phyloP scores from a whole-genome alignment of 345 rosid genomes.

The Pistacia integerrima region DNA sequence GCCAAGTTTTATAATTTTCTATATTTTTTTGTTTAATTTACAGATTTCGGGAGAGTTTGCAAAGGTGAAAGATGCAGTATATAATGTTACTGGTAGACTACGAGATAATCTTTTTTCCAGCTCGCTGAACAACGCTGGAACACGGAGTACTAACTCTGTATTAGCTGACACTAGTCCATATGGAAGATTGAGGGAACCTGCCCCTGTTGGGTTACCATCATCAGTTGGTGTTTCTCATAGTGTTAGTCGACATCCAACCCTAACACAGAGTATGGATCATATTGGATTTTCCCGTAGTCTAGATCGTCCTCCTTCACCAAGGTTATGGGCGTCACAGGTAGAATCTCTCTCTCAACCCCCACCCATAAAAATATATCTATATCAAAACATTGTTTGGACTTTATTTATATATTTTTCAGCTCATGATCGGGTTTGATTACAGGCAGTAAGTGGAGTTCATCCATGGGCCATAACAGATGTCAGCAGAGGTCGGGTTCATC shows the following conservation, averaged over 20 bases:
- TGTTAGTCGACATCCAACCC: slow-evolving; percentile 33
- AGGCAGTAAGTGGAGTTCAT: slow-evolving; percentile 46
- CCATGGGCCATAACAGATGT: slow-evolving; percentile 48
- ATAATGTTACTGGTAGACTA: slow-evolving; percentile 73
- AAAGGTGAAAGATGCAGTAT: slow-evolving; percentile 78
- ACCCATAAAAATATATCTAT: too few relatives aligned
- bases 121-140: slow-evolving; percentile 34
- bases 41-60: slow-evolving; percentile 80
- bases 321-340: slow-evolving; percentile 69
- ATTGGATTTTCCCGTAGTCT: slow-evolving; percentile 48
- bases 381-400: too few relatives aligned
- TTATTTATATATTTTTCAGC: too few relatives aligned
- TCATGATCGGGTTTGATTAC: slow-evolving; percentile 27
- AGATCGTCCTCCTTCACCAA: slow-evolving; percentile 50
- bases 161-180: slow-evolving; percentile 57
- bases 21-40: slow-evolving; percentile 28
- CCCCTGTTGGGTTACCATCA: slow-evolving; percentile 34
- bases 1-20: background rate
- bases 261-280: slow-evolving; percentile 42
- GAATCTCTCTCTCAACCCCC: slow-evolving; percentile 22
- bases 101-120: slow-evolving; percentile 68
- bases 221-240: slow-evolving; percentile 42
- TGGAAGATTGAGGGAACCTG: slow-evolving; percentile 40
- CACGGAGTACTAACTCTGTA: slow-evolving; percentile 44
- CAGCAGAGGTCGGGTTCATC: slow-evolving; percentile 55